Conservation (phyloP, 2,329 filamentous ascomycete genomes). For the Septoria petroselini region DNA sequence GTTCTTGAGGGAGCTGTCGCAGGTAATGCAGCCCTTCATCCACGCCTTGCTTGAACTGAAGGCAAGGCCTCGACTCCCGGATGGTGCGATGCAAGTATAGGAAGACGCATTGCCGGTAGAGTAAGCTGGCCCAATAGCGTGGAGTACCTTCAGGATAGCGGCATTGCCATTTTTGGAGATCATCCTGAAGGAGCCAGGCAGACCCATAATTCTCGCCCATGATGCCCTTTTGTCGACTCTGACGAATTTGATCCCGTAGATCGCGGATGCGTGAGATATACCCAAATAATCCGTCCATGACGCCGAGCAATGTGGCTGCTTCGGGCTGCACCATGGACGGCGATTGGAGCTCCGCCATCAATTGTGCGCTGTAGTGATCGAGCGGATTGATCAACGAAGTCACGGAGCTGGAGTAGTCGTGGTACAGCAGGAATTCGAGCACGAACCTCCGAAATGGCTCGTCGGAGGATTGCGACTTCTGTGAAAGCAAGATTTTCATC, state of each 20-base stretch:
- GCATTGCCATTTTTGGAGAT: conserved; percentile 72
- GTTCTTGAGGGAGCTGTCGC: conserved; percentile 47
- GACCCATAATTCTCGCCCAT: conserved; percentile 71
- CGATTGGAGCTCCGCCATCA: conserved; percentile 53
- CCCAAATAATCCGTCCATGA: conserved; percentile 76
- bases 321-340: conserved; percentile 54
- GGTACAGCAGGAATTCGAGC: conserved; percentile 79
- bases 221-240: conserved; percentile 56
- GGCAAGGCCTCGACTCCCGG: conserved; percentile 51
- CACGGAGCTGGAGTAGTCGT: conserved; percentile 60
- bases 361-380: conserved; percentile 47
- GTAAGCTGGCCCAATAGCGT: conserved; percentile 56
- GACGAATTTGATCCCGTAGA: conserved; percentile 71
- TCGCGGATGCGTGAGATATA: conserved; percentile 76
- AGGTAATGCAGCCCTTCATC: conserved; percentile 58
- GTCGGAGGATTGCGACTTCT: conserved; percentile 49
- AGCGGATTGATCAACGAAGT: conserved; percentile 50
- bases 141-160: conserved; percentile 51
- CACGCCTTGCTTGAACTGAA: conserved; percentile 56
- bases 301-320: conserved; percentile 66
- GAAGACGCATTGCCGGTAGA: conserved; percentile 62
- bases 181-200: conserved; percentile 71
- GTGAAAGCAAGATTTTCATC: conserved; percentile 68
- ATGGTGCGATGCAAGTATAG: conserved; percentile 63
- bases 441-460: conserved; percentile 69